These are phyloP conservation scores for Geotrichum bryndzae DNA, from an alignment of 1,139 yeast genomes.

Conservation along the genomic window DNA sequence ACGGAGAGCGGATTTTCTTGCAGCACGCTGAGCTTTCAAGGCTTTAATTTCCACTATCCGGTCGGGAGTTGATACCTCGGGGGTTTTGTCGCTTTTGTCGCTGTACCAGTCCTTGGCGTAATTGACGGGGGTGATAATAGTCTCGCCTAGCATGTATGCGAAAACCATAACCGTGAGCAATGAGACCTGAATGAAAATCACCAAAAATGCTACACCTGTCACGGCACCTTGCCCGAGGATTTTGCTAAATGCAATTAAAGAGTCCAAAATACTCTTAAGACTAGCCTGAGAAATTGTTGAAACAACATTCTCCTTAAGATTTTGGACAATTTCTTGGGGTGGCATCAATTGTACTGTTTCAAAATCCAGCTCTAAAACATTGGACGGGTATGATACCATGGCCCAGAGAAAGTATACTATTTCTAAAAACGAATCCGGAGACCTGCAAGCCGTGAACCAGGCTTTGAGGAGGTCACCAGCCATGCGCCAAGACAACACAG, in stretches of 20 bases:
- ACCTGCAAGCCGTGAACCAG: constrained; percentile 5
- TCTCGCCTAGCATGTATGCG: constrained; percentile 30
- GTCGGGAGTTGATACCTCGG: background rate
- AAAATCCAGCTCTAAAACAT: constrained; percentile 2
- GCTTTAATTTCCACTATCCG: background rate
- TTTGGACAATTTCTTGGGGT: constrained; percentile 24
- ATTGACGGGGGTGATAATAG: constrained; percentile 13
- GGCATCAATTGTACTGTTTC: constrained; percentile 20
- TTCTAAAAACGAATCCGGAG: constrained; percentile 3
- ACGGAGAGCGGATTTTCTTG: constrained; percentile 1
- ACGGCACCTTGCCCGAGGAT: constrained; percentile 7
- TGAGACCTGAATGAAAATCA: constrained; percentile 25
- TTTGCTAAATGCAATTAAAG: background rate
- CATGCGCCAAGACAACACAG: constrained; percentile 30
- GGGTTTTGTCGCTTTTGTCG: background rate
- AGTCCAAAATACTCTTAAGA: background rate
- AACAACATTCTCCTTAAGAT: constrained; percentile 17
- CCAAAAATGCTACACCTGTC: constrained; percentile 22
- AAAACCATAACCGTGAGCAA: constrained; percentile 27
- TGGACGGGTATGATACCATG: constrained; percentile 7
- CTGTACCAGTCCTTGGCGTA: background rate
- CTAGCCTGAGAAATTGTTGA: constrained; percentile 2
- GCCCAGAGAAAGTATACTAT: constrained; percentile 5
- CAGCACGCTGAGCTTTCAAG: background rate
- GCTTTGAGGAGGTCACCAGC: constrained; percentile 24